Base-by-base conservation (phyloP, 208 protist genomes). In the Trypanosomatidae sp. region DNA sequence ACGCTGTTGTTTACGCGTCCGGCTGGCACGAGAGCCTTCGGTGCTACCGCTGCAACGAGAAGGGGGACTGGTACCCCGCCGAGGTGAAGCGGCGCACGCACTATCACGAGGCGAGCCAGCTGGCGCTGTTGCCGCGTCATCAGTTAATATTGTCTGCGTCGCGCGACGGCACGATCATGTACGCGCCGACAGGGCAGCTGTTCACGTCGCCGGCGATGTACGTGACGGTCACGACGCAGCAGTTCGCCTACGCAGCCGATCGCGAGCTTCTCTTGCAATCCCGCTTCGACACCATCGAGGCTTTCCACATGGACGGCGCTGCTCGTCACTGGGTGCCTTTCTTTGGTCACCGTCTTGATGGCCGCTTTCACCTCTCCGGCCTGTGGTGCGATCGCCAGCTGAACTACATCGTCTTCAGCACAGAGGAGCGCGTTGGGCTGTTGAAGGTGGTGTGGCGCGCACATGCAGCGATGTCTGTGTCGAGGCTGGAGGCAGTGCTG, bases 31-130 rank as follows among this genome's bases (percentile, higher is more conserved):
- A 97, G 73, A 91, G 85, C 36, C 85, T 97, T 46, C 92, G 92
- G 28, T 75, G 75, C 43, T 80, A 82, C 64, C 80, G 81, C 56
- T 82, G 77, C 71, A 73, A 41, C 62, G 30, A 56, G 19, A 30
- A 75, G 44, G 66, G 67, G 13, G 69, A 78, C 39, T 97, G 90
- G 89, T 87, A 88, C 75, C 90, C 92, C 13, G 89, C 89, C 3
- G 89, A 97, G 69, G 92, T 97, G 74, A 97, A 97, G 79, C 89
- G 92, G 0, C 92, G 92, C 65, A 95, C 90, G 52, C 92, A 97
- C 69, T 95, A 97, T 80, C 92, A 97, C 69, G 92, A 97, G 77
- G 86, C 86, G 36, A 91, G 71, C 52, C 83, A 95, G 70, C 74
- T 97, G 39, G 39, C 74, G 5, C 17, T 94, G 36, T 39, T 91